Conservation (phyloP, 768 basidiomycete genomes). For the Pleurotus eryngii region DNA sequence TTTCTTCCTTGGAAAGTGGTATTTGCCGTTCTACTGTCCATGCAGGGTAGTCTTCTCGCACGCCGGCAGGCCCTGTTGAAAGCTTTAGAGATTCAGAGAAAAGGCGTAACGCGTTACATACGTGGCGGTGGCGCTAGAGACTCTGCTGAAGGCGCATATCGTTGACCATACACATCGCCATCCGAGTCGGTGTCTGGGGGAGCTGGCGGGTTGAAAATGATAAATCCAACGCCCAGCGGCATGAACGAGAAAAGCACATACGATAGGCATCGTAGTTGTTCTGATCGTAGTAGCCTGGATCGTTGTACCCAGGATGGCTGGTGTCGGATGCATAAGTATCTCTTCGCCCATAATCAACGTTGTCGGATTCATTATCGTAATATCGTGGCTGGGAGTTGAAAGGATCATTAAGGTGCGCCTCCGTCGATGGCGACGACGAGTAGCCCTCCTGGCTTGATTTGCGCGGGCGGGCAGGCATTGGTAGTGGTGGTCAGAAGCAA, state of each 20-base stretch:
- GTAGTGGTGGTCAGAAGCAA: constrained; percentile 21
- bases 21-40: constrained; percentile 92
- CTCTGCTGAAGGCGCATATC: constrained; percentile 72
- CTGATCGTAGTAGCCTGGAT: constrained; percentile 65
- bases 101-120: constrained; percentile 23
- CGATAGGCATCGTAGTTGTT: constrained; percentile 63
- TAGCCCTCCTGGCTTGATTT: constrained; percentile 62
- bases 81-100: constrained; percentile 34
- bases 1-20: constrained; percentile 98
- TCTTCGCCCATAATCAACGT: constrained; percentile 59
- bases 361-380: constrained; percentile 77
- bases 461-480: constrained; percentile 56
- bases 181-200: constrained; percentile 86
- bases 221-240: constrained; percentile 14
- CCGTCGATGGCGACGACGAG: constrained; percentile 53
- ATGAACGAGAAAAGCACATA: constrained; percentile 22
- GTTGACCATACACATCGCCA: constrained; percentile 66
- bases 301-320: constrained; percentile 60
- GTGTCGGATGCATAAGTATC: constrained; percentile 71
- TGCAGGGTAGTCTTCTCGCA: constrained; percentile 86
- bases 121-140: constrained; percentile 59
- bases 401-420: constrained; percentile 64
- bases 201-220: constrained; percentile 37
- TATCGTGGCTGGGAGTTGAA: constrained; percentile 54
- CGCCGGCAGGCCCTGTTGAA: constrained; percentile 49